Conservation (phyloP, 2,329 filamentous ascomycete genomes). For the Pseudocercospora pini-densiflorae region DNA sequence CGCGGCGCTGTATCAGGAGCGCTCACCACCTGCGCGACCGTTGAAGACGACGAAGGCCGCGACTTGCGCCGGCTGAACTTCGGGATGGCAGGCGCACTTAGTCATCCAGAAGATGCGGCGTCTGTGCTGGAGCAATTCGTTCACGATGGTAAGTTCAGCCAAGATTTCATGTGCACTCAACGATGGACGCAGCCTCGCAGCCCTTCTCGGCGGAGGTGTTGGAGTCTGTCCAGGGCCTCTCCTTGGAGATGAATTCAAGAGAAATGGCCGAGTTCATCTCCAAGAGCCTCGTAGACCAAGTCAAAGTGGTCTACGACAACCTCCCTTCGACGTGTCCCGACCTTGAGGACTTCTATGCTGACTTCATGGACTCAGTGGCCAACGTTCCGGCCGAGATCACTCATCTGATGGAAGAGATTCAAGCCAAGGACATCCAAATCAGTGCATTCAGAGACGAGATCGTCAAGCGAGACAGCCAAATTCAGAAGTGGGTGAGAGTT, state of each 20-base stretch:
- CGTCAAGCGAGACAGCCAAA: constrained; percentile 71
- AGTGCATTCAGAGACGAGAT: constrained; percentile 71
- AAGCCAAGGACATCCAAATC: constrained; percentile 76
- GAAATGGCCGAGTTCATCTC: background rate
- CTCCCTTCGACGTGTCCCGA: background rate
- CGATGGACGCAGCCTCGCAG: background rate
- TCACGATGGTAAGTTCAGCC: constrained; percentile 60
- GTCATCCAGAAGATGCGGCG: constrained; percentile 63
- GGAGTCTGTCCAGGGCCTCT: background rate
- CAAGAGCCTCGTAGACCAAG: background rate
- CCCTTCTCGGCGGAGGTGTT: background rate
- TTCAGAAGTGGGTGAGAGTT: constrained; percentile 80
- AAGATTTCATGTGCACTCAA: background rate
- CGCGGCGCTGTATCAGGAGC: background rate
- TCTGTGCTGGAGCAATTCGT: constrained; percentile 80
- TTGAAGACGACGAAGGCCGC: background rate
- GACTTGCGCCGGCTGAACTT: background rate
- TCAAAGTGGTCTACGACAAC: background rate
- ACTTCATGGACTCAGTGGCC: constrained; percentile 58
- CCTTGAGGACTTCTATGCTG: background rate
- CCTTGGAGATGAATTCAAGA: background rate
- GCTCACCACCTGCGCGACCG: background rate
- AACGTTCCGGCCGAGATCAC: constrained; percentile 83
- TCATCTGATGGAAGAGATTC: constrained; percentile 82
- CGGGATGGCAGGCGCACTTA: constrained; percentile 38